Conservation (phyloP, 148 eudicot genomes). For the Cornus florida region DNA sequence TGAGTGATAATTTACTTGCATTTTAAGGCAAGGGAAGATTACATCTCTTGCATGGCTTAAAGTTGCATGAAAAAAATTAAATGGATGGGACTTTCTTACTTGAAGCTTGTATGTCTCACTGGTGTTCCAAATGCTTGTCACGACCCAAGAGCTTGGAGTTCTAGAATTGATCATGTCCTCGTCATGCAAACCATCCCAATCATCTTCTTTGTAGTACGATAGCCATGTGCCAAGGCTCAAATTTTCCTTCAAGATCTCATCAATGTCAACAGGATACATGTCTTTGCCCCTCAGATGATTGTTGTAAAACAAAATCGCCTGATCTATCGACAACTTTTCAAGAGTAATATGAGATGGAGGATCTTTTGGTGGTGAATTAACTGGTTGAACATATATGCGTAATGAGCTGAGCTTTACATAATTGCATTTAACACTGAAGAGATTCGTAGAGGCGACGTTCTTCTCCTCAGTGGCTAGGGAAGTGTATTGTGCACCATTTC, state of each 20-base stretch:
- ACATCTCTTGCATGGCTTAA: constrained; percentile 8
- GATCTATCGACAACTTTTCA: not conserved
- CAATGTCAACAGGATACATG: constrained; percentile 10
- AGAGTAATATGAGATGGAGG: not conserved
- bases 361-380: not conserved
- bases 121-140: constrained; percentile 14
- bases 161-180: not conserved
- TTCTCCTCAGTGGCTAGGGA: constrained; percentile 15
- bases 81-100: not conserved
- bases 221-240: constrained; percentile 13
- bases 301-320: constrained; percentile 10
- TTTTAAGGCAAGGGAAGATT: constrained; percentile 8
- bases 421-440: constrained; percentile 7
- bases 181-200: not conserved
- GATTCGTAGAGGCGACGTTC: constrained; percentile 1
- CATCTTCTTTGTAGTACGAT: constrained; percentile 6
- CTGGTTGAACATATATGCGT: not conserved
- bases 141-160: constrained; percentile 10
- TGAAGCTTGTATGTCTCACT: constrained; percentile 9
- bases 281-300: constrained; percentile 5
- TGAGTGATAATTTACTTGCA: not conserved
- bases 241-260: constrained; percentile 10
- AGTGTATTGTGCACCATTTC: constrained; percentile 17
- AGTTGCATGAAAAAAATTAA: not conserved
- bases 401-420: constrained; percentile 8